Conservation (phyloP, 371 early-diverging fungal species). For the Parasitella parasitica region DNA sequence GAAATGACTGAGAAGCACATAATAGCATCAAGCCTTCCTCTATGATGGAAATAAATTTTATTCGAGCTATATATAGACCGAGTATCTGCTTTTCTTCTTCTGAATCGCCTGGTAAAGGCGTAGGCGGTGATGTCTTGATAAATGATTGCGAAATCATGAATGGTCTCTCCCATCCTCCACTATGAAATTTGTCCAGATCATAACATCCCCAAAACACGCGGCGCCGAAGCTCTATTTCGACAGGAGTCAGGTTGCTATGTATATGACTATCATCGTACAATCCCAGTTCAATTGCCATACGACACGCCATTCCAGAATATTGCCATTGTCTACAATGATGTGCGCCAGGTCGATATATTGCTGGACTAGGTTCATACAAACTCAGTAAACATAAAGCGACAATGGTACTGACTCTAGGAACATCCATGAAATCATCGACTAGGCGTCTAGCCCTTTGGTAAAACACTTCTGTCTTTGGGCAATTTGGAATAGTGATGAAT, state of each 20-base stretch:
- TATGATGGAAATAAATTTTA: conserved; percentile 2
- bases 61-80: neutral
- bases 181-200: conserved; percentile 34
- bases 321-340: conserved; percentile 25
- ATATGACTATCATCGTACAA: conserved; percentile 20
- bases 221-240: conserved; percentile 19
- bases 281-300: conserved; percentile 34
- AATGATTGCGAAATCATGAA: conserved; percentile 30
- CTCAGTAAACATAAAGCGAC: conserved; percentile 21
- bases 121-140: conserved; percentile 7
- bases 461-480: conserved; percentile 21
- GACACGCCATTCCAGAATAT: conserved; percentile 34
- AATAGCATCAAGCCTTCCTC: conserved; percentile 4
- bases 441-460: conserved; percentile 21
- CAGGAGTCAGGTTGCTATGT: neutral
- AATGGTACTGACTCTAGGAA: conserved; percentile 29
- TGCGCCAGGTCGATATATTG: conserved; percentile 14
- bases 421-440: conserved; percentile 27
- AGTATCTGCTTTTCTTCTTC: conserved; percentile 8
- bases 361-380: conserved; percentile 22
- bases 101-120: conserved; percentile 8
- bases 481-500: neutral
- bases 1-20: neutral
- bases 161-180: conserved; percentile 34
- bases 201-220: conserved; percentile 35